Base-by-base conservation (phyloP, 2,329 filamentous ascomycete genomes). In the Botrytis fragariae region DNA sequence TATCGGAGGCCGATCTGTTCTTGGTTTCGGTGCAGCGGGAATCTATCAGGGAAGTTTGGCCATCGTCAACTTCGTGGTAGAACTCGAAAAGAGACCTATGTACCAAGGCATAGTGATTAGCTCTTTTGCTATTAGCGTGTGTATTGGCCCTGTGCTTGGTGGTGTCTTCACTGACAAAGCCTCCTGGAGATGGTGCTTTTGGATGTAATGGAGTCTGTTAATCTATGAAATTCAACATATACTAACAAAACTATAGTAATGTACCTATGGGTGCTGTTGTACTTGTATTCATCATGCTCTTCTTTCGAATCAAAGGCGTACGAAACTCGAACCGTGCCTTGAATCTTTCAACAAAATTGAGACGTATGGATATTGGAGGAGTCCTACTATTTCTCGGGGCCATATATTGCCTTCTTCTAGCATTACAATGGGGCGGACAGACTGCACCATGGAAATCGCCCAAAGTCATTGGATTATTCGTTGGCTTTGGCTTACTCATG, bases 141-240 rank as follows among this genome's bases (percentile, higher is more conserved):
- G 72, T 62, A 72, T 76, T 79, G 89, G 89, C 0, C 89, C 89
- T 0, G 84, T 90, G 22, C 82, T 91, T 88, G 87, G 89, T 69
- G 89, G 89, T 60, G 84, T 86, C 2, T 88, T 91, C 74, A 89
- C 89, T 0, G 83, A 90, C 65, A 85, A 84, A 73, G 82, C 83
- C 0, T 79, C 80, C 2, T 77, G 84, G 60, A 75, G 80, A 8
- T 83, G 83, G 75, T 79, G 78, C 69, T 78, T 79, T 67, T 79
- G 78, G 77, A 82, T 84, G 77, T 79, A 76, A 74, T 76, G 62
- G n/a, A 77, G 74, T 75, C 76, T 74, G 1, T 60, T 14, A n/a
- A 29, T 39, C 1, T 16, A 60, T 7, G 16, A 44, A 3, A 22
- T 18, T 39, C 18, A 4, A 60, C 51, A 59, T 16, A 9, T 2